Evolutionary conservation across 2,329 filamentous ascomycete genomes (phyloP).

Genomic region (Diplodia corticola): DNA sequence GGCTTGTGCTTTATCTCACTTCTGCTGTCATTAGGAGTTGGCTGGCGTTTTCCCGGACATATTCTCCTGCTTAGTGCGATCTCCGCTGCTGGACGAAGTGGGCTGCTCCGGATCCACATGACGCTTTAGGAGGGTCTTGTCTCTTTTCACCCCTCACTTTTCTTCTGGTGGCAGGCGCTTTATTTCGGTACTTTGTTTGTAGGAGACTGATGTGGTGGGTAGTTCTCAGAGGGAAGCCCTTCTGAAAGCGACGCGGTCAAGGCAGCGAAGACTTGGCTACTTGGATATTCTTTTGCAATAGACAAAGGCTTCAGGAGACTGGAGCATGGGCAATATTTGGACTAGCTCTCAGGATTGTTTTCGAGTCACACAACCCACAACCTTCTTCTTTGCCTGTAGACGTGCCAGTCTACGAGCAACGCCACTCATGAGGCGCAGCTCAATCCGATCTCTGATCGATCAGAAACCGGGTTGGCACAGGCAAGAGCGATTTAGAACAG

Average conservation of each 20-base stretch:
- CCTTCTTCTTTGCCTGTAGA: not conserved
- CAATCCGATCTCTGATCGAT: not conserved
- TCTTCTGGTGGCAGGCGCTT: not conserved
- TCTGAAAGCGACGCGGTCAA: not conserved
- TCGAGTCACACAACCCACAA: not conserved
- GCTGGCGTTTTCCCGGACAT: not conserved
- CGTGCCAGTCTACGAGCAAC: not conserved
- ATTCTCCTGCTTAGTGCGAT: not conserved
- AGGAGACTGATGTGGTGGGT: too few species aligned
- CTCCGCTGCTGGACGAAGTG: not conserved
- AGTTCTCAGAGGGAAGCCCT: too few species aligned
- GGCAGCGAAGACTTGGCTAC: not conserved
- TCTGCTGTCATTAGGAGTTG: not conserved
- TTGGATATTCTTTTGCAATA: not conserved
- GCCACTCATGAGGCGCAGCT: not conserved
- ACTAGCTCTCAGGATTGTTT: not conserved
- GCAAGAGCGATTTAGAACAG: not conserved
- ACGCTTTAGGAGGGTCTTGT: not conserved
- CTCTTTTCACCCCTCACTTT: not conserved
- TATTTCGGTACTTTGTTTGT: constrained; percentile 13
- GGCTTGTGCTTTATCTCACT: not conserved
- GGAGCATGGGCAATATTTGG: not conserved
- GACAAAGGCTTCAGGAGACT: not conserved
- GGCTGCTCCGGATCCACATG: not conserved
- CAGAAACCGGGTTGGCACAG: too few species aligned